phyloP scores from a whole-genome alignment of 257 asterid genomes.

The Solanum pennellii region DNA sequence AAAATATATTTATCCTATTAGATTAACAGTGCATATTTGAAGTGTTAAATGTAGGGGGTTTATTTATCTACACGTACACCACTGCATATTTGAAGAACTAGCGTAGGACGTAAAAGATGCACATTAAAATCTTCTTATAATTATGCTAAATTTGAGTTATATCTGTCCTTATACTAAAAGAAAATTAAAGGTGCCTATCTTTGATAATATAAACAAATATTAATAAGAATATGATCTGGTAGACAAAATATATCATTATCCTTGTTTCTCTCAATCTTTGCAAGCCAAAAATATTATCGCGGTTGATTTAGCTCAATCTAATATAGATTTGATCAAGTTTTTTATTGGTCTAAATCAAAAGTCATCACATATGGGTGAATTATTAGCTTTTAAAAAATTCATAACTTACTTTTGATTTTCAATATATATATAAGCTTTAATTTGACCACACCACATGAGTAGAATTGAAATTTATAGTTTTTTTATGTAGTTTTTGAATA shows the following conservation, averaged over 20 bases:
- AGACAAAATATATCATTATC: not conserved
- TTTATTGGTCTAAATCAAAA: no score
- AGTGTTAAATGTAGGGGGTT: not conserved
- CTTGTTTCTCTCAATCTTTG: not conserved
- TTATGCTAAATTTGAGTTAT: not conserved
- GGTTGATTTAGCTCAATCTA: not conserved
- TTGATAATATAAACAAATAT: no score
- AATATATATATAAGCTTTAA: no score
- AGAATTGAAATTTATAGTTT: not conserved
- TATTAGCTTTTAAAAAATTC: no score
- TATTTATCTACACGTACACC: not conserved
- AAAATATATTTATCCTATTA: not conserved
- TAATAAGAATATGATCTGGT: not conserved
- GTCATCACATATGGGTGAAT: no score
- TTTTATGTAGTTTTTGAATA: no score
- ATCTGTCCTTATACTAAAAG: not conserved
- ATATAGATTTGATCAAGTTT: no score
- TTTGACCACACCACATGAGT: not conserved
- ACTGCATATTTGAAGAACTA: not conserved
- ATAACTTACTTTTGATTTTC: no score
- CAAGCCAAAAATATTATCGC: not conserved
- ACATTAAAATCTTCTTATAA: no score
- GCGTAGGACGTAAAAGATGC: not conserved
- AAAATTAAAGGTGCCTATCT: not conserved
- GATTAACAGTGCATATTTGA: not conserved